Evolutionary conservation across 106 monocot genomes (phyloP), one percentile per base, ranked within the genome.

Genomic region (Gastrodia elata): DNA sequence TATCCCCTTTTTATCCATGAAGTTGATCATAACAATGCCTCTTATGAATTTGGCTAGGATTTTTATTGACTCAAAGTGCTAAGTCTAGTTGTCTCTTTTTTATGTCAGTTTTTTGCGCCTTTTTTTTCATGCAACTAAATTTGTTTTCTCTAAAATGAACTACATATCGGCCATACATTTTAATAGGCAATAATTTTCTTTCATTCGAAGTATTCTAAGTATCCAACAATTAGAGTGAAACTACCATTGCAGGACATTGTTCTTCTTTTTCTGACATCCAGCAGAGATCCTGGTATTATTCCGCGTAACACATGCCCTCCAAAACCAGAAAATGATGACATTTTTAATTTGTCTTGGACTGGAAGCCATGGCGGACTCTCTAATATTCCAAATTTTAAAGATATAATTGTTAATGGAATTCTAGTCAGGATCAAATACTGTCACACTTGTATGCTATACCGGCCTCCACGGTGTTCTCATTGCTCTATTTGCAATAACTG

Each of bases 211-310:
- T 9, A 44, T 44, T 44, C 44, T 44, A n/a, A 3, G 4, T 13
- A 61, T 14, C 30, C 32, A 8, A 32, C 61, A 32, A 1, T 41
- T 20, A 40, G 7, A 69, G 18, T 40, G 13, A 4, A 39, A 40
- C 24, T 40, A 3, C 40, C 8, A 26, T 68, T 73, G 48, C 83
- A 80, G 83, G 79, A 73, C 59, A 75, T 83, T 68, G 18, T 42
- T 68, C 68, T 83, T 42, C 83, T 83, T n/a, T 76, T 83, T 6
- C 67, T 83, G 8, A 79, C 83, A 20, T 79, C 79, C 38, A 36
- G 79, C 35, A 73, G 79, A 44, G 83, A 83, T 73, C 83, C 83
- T 14, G 83, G 83, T 32, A 83, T 83, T 39, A 28, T 83, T 56
- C 79, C 83, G 44, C 83, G 79, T 73, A 83, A 71, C n/a, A 20